Evolutionary conservation across 2,329 filamentous ascomycete species (phyloP).

Genomic region (Nannizzia gypsea): DNA sequence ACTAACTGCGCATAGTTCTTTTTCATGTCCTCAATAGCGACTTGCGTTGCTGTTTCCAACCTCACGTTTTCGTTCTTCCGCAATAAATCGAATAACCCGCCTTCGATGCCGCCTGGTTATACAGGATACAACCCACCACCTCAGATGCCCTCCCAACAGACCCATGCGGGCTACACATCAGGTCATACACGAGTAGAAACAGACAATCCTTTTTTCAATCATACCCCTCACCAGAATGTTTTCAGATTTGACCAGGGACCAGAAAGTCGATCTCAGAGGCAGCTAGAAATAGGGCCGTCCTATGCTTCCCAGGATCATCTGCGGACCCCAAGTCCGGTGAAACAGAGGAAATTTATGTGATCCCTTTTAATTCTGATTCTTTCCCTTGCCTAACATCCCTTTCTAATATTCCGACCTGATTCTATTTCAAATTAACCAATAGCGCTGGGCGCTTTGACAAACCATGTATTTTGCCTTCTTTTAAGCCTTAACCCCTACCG

Average conservation of each 20-base stretch:
- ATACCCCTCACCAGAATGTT: background rate
- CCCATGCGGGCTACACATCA: constrained; percentile 20
- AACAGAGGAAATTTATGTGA: constrained; percentile 19
- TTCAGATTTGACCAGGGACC: constrained; percentile 8
- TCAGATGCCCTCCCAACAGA: constrained; percentile 15
- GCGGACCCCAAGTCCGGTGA: constrained; percentile 29
- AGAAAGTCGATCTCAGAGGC: constrained; percentile 21
- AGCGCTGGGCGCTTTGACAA: background rate
- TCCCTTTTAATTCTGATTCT: background rate
- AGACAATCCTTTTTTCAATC: constrained; percentile 13
- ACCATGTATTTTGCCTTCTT: background rate
- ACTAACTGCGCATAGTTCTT: constrained; percentile 25
- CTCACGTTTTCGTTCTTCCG: constrained; percentile 48
- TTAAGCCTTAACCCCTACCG: background rate
- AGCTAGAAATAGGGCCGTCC: constrained; percentile 23
- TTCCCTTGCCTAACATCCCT: too few species aligned
- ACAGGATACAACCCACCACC: constrained; percentile 17
- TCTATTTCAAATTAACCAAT: background rate
- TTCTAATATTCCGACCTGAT: background rate
- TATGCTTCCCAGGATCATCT: constrained; percentile 23
- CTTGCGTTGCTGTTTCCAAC: constrained; percentile 46
- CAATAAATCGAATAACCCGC: constrained; percentile 29
- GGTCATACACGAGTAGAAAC: constrained; percentile 17
- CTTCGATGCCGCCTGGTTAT: constrained; percentile 22
- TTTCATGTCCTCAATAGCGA: constrained; percentile 32